These are phyloP conservation scores for Coprinopsis sp. DNA, from an alignment of 768 basidiomycete genomes.

Conservation along the genomic window DNA sequence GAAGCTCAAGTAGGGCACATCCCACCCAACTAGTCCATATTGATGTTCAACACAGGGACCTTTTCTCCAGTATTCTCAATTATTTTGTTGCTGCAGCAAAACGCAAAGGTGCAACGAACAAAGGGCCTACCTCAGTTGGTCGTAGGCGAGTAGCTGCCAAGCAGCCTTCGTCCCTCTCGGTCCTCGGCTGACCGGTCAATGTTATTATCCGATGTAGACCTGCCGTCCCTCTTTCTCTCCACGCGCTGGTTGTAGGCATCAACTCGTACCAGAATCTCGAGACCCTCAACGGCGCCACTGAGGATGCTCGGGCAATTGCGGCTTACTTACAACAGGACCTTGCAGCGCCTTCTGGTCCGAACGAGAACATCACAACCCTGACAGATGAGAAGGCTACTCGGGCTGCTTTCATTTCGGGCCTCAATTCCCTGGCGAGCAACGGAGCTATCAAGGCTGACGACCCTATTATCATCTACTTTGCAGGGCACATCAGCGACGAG, in stretches of 20 bases:
- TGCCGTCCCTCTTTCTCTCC: conserved; percentile 14
- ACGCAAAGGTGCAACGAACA: too few relatives aligned
- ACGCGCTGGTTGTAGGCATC: conserved; percentile 42
- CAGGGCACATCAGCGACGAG: not conserved
- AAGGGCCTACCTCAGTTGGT: too few relatives aligned
- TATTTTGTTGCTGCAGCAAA: too few relatives aligned
- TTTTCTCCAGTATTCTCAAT: too few relatives aligned
- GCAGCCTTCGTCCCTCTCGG: not conserved
- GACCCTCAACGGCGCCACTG: conserved; percentile 31
- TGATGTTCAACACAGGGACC: too few relatives aligned
- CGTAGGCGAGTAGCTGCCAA: too few relatives aligned
- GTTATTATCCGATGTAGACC: not conserved
- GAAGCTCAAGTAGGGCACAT: too few relatives aligned
- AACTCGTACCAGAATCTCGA: conserved; percentile 27
- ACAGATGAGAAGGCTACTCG: conserved; percentile 34
- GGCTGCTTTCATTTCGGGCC: conserved; percentile 25
- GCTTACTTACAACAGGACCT: conserved; percentile 27
- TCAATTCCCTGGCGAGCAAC: conserved; percentile 19
- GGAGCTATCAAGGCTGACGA: conserved; percentile 1
- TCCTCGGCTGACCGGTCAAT: not conserved
- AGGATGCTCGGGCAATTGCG: conserved; percentile 37
- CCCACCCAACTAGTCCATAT: too few relatives aligned
- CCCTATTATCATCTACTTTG: conserved; percentile 7
- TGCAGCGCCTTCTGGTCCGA: conserved; percentile 17
- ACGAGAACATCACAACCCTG: conserved; percentile 30